phyloP scores from a whole-genome alignment of 83 land plant species.

The Thuja plicata region DNA sequence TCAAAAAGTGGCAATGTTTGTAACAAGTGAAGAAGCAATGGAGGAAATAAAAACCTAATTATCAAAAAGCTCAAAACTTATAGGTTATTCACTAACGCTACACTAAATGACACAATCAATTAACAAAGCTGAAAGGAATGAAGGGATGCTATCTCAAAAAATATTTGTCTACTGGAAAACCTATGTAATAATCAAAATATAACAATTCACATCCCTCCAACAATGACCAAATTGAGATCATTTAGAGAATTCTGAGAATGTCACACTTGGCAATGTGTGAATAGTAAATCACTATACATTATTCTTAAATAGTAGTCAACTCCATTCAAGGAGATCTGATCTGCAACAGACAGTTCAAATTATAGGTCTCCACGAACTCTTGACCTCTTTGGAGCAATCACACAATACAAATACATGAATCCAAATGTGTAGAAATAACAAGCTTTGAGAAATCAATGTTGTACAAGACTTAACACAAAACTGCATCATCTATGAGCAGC shows the following conservation, averaged over 20 bases:
- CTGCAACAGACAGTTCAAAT: not conserved
- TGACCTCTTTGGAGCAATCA: not conserved
- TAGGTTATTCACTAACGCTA: not conserved
- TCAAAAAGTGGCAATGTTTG: not conserved
- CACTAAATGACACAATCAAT: not conserved
- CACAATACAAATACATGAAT: not conserved
- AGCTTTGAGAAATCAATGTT: not conserved
- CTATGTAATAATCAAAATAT: not conserved
- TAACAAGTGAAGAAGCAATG: not conserved
- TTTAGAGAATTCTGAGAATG: not conserved
- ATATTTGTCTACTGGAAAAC: not conserved
- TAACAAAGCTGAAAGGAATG: not conserved
- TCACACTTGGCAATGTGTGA: not conserved
- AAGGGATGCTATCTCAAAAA: not conserved
- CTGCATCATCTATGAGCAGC: slow-evolving; percentile 42
- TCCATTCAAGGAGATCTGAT: not conserved
- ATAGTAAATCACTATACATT: slow-evolving; percentile 9
- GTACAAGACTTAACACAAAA: not conserved
- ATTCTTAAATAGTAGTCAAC: not conserved
- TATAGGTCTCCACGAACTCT: not conserved
- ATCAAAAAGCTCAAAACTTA: not conserved
- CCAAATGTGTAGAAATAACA: not conserved
- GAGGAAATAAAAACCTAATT: not conserved
- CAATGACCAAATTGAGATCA: not conserved
- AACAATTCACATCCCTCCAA: not conserved